Evolutionary conservation across 768 basidiomycete genomes (phyloP).

Genomic region (Pleurotus eryngii): DNA sequence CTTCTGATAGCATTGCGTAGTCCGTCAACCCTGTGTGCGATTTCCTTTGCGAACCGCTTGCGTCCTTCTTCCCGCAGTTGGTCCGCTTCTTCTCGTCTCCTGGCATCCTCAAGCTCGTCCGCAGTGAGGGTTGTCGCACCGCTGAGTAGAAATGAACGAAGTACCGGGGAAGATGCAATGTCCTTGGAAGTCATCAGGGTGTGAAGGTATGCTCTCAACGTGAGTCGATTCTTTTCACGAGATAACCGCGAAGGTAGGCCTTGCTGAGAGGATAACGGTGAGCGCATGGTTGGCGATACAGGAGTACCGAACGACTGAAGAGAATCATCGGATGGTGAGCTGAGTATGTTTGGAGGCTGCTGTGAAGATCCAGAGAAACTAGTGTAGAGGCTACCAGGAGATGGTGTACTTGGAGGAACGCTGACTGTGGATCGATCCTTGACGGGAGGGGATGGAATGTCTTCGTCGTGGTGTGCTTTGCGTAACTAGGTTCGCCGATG

Average conservation of each 20-base stretch:
- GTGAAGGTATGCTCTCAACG: constrained; percentile 90
- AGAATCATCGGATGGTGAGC: constrained; percentile 6
- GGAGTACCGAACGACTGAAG: constrained; percentile 11
- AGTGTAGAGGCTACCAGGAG: constrained; percentile 10
- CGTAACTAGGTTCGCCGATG: constrained; percentile 55
- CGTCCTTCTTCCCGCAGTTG: constrained; percentile 82
- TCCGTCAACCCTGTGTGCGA: constrained; percentile 81
- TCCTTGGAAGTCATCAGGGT: constrained; percentile 64
- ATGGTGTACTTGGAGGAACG: constrained; percentile 34
- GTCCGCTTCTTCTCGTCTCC: constrained; percentile 85
- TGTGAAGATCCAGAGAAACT: constrained; percentile 12
- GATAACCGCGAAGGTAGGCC: constrained; percentile 51
- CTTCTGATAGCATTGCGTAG: constrained; percentile 79
- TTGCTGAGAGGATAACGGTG: constrained; percentile 19
- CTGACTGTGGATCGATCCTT: constrained; percentile 82
- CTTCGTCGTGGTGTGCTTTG: constrained; percentile 79
- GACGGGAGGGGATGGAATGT: constrained; percentile 77
- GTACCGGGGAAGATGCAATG: constrained; percentile 82
- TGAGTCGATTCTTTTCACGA: constrained; percentile 93
- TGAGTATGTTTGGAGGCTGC: constrained; percentile 9
- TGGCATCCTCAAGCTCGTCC: constrained; percentile 78
- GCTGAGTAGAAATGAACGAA: constrained; percentile 81
- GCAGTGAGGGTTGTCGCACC: constrained; percentile 63
- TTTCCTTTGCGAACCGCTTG: constrained; percentile 82
- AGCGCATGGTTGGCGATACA: constrained; percentile 3